phyloP scores from a whole-genome alignment of 2,329 filamentous ascomycete genomes.

The Colletotrichum sp. region DNA sequence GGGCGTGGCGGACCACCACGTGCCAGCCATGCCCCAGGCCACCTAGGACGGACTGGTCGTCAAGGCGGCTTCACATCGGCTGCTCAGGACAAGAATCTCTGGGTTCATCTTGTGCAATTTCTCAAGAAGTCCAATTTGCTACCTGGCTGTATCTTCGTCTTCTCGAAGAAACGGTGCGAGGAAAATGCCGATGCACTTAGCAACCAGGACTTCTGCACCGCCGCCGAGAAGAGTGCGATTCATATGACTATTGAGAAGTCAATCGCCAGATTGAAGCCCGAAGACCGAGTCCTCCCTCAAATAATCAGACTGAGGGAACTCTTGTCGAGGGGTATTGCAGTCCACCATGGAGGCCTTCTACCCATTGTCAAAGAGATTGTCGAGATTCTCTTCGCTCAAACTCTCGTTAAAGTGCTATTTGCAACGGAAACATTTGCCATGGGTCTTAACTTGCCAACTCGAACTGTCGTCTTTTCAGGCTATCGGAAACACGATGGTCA shows the following conservation, averaged over 20 bases:
- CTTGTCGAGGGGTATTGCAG: constrained; percentile 86
- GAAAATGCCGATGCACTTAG: constrained; percentile 95
- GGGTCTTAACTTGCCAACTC: constrained; percentile 93
- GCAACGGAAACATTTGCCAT: constrained; percentile 99
- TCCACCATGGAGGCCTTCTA: constrained; percentile 92
- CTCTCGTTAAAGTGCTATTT: constrained; percentile 94
- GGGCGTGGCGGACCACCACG: constrained; percentile 63
- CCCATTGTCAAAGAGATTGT: constrained; percentile 98
- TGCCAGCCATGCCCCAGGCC: constrained; percentile 71
- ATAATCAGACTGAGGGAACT: constrained; percentile 88
- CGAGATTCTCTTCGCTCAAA: constrained; percentile 94
- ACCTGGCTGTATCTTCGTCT: constrained; percentile 96
- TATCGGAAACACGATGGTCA: constrained; percentile 97
- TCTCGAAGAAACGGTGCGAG: constrained; percentile 97
- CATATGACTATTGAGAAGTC: constrained; percentile 98
- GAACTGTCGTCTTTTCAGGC: constrained; percentile 96
- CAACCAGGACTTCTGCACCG: constrained; percentile 94
- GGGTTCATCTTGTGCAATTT: constrained; percentile 94
- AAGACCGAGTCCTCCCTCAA: constrained; percentile 89
- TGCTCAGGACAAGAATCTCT: constrained; percentile 93
- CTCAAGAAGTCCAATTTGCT: constrained; percentile 86
- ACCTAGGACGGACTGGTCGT: constrained; percentile 88
- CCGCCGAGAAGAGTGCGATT: constrained; percentile 92
- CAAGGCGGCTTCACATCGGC: constrained; percentile 86
- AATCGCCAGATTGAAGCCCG: constrained; percentile 85